These are phyloP conservation scores for Rhododendron kiyosumense DNA, from an alignment of 148 eudicot genomes.

Conservation along the genomic window DNA sequence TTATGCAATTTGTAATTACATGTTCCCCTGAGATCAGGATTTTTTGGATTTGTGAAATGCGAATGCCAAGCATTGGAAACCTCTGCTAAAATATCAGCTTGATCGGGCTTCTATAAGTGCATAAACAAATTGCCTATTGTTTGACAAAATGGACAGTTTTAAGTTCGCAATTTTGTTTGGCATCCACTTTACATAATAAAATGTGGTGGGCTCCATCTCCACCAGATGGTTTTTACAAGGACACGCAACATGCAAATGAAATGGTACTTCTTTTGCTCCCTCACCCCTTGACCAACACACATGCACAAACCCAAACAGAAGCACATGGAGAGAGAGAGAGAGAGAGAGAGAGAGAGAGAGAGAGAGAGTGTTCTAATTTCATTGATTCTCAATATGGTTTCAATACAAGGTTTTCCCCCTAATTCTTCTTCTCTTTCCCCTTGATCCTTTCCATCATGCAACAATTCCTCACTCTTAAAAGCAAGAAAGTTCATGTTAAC, in stretches of 20 bases:
- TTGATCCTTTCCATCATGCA: neutral
- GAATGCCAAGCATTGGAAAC: neutral
- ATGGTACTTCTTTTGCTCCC: neutral
- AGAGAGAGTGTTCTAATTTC: neutral
- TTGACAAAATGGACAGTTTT: neutral
- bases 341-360: neutral
- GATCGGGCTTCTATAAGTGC: neutral
- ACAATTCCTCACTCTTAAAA: constrained; percentile 3
- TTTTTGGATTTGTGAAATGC: neutral
- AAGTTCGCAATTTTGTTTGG: neutral
- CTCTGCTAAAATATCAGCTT: too few relatives aligned
- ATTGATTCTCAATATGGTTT: neutral
- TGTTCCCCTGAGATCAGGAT: neutral
- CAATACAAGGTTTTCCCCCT: neutral
- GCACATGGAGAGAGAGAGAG: neutral
- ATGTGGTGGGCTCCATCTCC: neutral
- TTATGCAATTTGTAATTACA: neutral
- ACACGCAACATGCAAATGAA: neutral
- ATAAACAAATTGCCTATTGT: neutral
- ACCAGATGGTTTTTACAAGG: neutral
- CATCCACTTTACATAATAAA: neutral
- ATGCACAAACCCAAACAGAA: too few relatives aligned
- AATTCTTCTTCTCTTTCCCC: neutral
- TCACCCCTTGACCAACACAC: too few relatives aligned
- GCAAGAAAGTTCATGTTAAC: constrained; percentile 10